Base-by-base conservation (phyloP, 768 basidiomycete genomes). In the Cubamyces sp. region DNA sequence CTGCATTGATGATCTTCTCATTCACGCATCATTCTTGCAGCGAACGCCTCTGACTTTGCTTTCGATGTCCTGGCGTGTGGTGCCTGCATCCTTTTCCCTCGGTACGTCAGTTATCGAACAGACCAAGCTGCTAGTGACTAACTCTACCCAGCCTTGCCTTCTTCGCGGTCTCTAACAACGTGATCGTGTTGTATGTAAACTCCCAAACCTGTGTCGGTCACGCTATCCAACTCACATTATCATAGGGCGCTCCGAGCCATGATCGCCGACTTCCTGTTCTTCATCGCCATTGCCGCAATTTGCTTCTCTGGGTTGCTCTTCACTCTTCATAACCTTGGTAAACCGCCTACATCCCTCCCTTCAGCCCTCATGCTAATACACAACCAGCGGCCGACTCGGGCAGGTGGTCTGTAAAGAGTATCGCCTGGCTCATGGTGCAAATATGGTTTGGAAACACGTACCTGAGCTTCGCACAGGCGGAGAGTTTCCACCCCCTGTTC, bases 1-100 rank as follows among this genome's bases (percentile, higher is more conserved):
- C 42, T 14, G 5, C 18, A 49, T 58, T 56, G 55, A 14, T 34
- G 56, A 37, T 56, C 21, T 68, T 42, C 28, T 34, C 15, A 54
- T 21, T 2, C 40, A 41, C n/a, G 18, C 14, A 30, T 21, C 14
- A 19, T 21, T 65, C n/a, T 23, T 59, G 40, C 50, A 80, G 85
- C 72, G 23, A 75, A 69, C 11, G 73, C 79, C 0, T 91, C 91
- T 3, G 80, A 81, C 28, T 73, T 90, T 68, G 87, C 90, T 0
- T 94, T 96, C 68, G 93, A 96, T 67, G 80, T 94, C 34, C 81
- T 96, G 53, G 81, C 94, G 3, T 94, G 91, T 68, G 90, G 88
- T 8, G 92, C 88, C 2, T 94, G 92, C 69, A 87, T 95, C 54
- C 80, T 96, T 25, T 89, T 94, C 69, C 94, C 94, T 21, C 83